Evolutionary conservation across 2,329 filamentous ascomycete genomes (phyloP), one percentile per base, ranked within the genome.

Genomic region (Mycocentrospora acerina): DNA sequence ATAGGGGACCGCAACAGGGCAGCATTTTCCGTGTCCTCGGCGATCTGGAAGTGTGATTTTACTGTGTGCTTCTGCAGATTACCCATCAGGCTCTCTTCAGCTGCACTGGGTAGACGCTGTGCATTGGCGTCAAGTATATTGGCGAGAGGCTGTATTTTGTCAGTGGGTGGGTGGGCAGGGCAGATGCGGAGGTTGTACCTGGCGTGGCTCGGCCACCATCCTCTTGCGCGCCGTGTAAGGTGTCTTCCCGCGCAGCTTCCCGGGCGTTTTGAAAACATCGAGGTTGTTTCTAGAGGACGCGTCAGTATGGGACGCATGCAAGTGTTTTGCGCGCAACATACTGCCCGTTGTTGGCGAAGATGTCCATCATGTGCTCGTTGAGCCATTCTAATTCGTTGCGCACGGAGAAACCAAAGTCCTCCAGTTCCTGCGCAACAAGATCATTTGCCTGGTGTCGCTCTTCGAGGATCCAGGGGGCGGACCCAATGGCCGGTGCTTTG

Each of bases 301-400:
- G 46, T 71, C 39, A 71, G 62, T 37, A 32, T 22, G 15, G 8
- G 17, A 30, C 37, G 48, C 35, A 40, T 35, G 18, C n/a, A 7
- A 18, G 24, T 25, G 33, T 14, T 30, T 34, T 24, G 35, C 37
- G 36, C 45, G 41, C 46, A 39, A 78, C 86, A 60, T 80, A 96
- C 93, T 90, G 81, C 70, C 90, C 82, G 61, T 90, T 86, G 56
- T 85, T 83, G 58, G 83, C 85, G 66, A 97, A 95, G 60, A 98
- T 88, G 48, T 95, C 89, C 33, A 82, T 82, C 91, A 98, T 96
- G 68, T 98, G 93, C 71, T 97, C 93, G 62, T 98, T 97, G 57
- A 98, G 76, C 93, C 93, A 98, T 65, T 97, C 90, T 60, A 97
- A 75, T 67, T 98, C 93, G 70, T 97, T 95, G 42, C 88, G 82